These are phyloP conservation scores for Zygoascus tannicola DNA, from an alignment of 805 yeast species.

Conservation along the genomic window DNA sequence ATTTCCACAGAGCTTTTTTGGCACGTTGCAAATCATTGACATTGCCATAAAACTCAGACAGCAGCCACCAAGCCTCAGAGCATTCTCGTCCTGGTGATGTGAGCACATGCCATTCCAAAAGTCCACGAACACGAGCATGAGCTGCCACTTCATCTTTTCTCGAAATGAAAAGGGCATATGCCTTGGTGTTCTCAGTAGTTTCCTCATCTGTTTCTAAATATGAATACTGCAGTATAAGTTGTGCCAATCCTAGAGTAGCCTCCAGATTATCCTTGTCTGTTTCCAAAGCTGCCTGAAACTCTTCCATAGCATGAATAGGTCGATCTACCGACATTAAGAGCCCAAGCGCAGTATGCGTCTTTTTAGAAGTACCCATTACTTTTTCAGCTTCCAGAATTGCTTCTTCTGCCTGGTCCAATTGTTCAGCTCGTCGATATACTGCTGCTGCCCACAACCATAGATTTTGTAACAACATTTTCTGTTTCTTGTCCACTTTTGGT, in stretches of 20 bases:
- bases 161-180: constrained; percentile 37
- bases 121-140: constrained; percentile 34
- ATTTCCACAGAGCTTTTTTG: constrained; percentile 47
- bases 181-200: background rate
- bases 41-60: constrained; percentile 53
- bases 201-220: background rate
- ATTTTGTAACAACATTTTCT: constrained; percentile 34
- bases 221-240: constrained; percentile 12
- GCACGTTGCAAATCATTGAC: constrained; percentile 43
- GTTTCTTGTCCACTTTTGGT: too few species aligned
- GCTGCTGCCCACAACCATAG: constrained; percentile 71
- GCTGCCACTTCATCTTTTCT: constrained; percentile 52
- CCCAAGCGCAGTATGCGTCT: constrained; percentile 44
- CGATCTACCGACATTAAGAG: constrained; percentile 33
- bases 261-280: constrained; percentile 38
- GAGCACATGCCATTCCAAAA: constrained; percentile 32
- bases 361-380: constrained; percentile 36
- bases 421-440: constrained; percentile 49
- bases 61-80: constrained; percentile 62
- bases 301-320: constrained; percentile 45
- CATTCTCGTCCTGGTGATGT: constrained; percentile 36
- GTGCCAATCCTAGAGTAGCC: constrained; percentile 37
- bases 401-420: constrained; percentile 52
- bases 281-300: constrained; percentile 56
- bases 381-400: constrained; percentile 66